phyloP scores from a whole-genome alignment of 164 flowering plant genomes.

The Dillenia turbinata region DNA sequence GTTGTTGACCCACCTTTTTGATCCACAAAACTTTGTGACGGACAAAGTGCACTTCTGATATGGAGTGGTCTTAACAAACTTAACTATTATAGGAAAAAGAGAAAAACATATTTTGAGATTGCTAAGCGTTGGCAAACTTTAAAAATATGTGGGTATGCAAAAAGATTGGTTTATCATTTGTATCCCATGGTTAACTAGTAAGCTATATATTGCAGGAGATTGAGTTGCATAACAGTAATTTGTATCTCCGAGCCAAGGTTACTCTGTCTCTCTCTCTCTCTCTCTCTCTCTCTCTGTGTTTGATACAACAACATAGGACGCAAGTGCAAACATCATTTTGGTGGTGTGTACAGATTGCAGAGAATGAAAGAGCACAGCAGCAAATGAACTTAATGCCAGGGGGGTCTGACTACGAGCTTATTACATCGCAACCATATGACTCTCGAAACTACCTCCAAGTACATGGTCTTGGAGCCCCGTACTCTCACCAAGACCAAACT shows the following conservation, averaged over 20 bases:
- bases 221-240: slow-evolving; percentile 79
- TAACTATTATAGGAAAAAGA: too few relatives aligned
- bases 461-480: slow-evolving; percentile 54
- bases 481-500: slow-evolving; percentile 62
- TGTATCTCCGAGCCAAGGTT: slow-evolving; percentile 85
- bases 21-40: too few relatives aligned
- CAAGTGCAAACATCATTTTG: not conserved
- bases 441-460: slow-evolving; percentile 70
- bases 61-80: too few relatives aligned
- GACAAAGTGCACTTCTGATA: too few relatives aligned
- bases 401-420: slow-evolving; percentile 37
- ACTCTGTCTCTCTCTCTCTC: slow-evolving; percentile 8
- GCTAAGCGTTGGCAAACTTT: too few relatives aligned
- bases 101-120: too few relatives aligned
- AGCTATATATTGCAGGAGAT: slow-evolving; percentile 51
- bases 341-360: slow-evolving; percentile 44
- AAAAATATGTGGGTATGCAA: too few relatives aligned
- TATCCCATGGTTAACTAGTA: too few relatives aligned
- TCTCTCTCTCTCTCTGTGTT: not conserved
- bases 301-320: not conserved
- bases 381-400: slow-evolving; percentile 61
- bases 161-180: too few relatives aligned
- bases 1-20: too few relatives aligned
- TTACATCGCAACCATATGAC: slow-evolving; percentile 52
- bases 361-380: slow-evolving; percentile 64